Percentiles rank a stretch among this genome's conserved stretches.
Conservation (phyloP, 345 rosid species). For the Clausena lansium region DNA sequence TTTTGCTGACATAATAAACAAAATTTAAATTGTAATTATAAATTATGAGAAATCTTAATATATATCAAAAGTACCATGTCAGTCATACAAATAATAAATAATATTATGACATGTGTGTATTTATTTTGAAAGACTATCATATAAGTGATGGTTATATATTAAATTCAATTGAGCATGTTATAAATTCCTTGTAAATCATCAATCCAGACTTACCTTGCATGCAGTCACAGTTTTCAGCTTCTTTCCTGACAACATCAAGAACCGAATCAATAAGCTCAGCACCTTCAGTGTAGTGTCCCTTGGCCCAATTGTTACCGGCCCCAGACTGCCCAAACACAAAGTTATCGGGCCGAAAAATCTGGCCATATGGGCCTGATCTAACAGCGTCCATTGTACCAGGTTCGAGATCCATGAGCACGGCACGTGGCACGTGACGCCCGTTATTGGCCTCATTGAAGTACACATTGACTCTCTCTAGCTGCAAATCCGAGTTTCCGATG, state of each 20-base stretch:
- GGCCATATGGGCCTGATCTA: constrained; percentile 21
- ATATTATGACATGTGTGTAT: too few species aligned
- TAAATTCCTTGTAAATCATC: background rate
- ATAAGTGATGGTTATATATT: too few species aligned
- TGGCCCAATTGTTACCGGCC: constrained; percentile 38
- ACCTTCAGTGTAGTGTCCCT: constrained; percentile 39
- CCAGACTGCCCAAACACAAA: constrained; percentile 34
- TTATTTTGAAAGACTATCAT: too few species aligned
- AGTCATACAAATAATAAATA: too few species aligned
- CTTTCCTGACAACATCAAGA: constrained; percentile 39
- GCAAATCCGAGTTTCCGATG: constrained; percentile 16
- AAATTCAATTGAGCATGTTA: too few species aligned
- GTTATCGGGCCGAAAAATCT: constrained; percentile 31
- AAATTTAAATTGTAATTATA: too few species aligned
- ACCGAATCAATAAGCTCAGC: constrained; percentile 38
- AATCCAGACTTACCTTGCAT: constrained; percentile 25
- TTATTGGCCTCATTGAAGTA: constrained; percentile 33
- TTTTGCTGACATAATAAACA: background rate
- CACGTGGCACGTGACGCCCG: constrained; percentile 31
- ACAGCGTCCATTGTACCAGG: constrained; percentile 42
- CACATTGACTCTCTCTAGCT: constrained; percentile 31
- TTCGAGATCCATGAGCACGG: constrained; percentile 40
- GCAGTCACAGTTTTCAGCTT: constrained; percentile 36
- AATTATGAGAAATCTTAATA: too few species aligned
- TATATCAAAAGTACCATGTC: too few species aligned